Percentiles rank a stretch among this genome's conserved stretches.
Conservation (phyloP, 192 early-diverging fungal genomes). For the Podila horticola region DNA sequence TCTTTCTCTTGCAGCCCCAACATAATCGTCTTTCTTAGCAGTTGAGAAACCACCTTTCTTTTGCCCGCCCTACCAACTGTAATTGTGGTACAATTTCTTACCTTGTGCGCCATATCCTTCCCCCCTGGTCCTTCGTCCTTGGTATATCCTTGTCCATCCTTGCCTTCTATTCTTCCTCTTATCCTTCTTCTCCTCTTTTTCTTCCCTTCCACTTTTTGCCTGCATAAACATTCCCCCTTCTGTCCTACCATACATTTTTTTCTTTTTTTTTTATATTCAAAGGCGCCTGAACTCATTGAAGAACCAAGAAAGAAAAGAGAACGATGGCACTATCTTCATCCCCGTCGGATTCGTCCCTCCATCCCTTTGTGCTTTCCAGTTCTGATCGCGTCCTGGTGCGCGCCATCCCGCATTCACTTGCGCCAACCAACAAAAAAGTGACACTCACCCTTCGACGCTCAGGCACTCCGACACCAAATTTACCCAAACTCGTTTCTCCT, state of each 20-base stretch:
- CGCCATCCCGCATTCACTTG: slow-evolving; percentile 33
- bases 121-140: background rate
- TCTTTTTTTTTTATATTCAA: background rate
- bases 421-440: slow-evolving; percentile 46
- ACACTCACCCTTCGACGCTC: slow-evolving; percentile 39
- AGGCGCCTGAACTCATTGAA: background rate
- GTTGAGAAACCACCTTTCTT: background rate
- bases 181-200: background rate
- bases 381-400: slow-evolving; percentile 41
- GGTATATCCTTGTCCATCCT: background rate
- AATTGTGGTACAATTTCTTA: background rate
- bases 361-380: slow-evolving; percentile 30
- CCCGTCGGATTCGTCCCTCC: slow-evolving; percentile 20
- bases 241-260: background rate
- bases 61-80: background rate
- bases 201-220: background rate
- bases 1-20: background rate
- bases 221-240: background rate
- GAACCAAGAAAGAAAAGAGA: background rate
- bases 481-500: background rate
- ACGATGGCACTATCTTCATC: slow-evolving; percentile 38
- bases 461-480: background rate
- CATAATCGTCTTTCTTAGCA: background rate
- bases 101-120: background rate
- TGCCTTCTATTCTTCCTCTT: background rate